Percentiles rank a stretch among this genome's conserved stretches.
These are phyloP conservation scores for Leishmania braziliensis DNA, from an alignment of 208 protist species.

Conservation along the genomic window DNA sequence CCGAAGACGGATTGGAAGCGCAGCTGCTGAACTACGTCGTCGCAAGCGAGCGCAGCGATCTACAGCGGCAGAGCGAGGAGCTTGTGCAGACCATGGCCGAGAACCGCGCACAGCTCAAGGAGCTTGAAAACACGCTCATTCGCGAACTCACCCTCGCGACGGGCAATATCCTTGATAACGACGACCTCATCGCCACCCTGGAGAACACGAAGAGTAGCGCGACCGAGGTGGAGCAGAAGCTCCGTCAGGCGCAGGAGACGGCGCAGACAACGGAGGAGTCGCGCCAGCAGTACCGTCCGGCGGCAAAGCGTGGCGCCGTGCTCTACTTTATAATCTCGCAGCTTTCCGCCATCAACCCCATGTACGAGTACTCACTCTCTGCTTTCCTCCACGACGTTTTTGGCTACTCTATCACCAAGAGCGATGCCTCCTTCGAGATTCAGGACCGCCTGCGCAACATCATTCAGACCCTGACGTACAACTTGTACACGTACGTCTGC, in stretches of 20 bases:
- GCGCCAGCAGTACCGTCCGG: constrained; percentile 95
- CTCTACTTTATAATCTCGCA: constrained; percentile 98
- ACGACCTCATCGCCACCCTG: constrained; percentile 97
- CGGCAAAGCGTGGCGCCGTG: constrained; percentile 96
- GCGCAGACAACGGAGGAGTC: constrained; percentile 95
- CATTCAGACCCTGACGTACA: constrained; percentile 96
- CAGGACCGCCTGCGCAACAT: constrained; percentile 97
- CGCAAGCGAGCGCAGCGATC: constrained; percentile 95
- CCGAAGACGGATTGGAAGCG: constrained; percentile 97
- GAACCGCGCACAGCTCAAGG: constrained; percentile 96
- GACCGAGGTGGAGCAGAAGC: constrained; percentile 95
- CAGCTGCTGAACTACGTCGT: constrained; percentile 99
- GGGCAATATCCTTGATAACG: constrained; percentile 99
- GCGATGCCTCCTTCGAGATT: constrained; percentile 92
- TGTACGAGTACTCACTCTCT: constrained; percentile 99
- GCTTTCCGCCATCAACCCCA: constrained; percentile 96
- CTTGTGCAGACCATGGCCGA: constrained; percentile 97
- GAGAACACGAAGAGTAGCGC: constrained; percentile 98
- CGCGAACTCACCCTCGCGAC: constrained; percentile 95
- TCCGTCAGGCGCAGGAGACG: constrained; percentile 95
- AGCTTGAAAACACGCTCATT: constrained; percentile 98
- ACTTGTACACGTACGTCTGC: constrained; percentile 98
- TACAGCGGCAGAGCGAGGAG: constrained; percentile 95
- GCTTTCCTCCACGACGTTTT: constrained; percentile 98
- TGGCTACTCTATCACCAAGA: constrained; percentile 94